These are phyloP conservation scores for Pseudocercospora musae DNA, from an alignment of 2,329 filamentous ascomycete genomes.

Conservation along the genomic window DNA sequence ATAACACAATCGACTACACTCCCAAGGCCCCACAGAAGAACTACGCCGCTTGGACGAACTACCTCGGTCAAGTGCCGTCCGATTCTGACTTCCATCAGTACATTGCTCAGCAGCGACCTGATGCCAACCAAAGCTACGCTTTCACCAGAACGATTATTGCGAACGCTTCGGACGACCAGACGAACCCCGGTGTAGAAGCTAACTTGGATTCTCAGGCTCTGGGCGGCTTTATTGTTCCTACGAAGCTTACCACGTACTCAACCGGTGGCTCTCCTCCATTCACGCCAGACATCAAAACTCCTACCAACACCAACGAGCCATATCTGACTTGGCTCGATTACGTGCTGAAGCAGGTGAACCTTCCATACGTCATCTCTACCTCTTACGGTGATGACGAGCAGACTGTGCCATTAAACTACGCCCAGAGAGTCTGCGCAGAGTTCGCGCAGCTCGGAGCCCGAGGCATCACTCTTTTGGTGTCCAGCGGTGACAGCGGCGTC, in stretches of 20 bases:
- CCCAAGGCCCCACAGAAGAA: slow-evolving; percentile 30
- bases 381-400: slow-evolving; percentile 67
- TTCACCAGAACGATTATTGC: slow-evolving; percentile 57
- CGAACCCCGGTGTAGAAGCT: slow-evolving; percentile 52
- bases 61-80: slow-evolving; percentile 42
- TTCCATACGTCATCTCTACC: slow-evolving; percentile 61
- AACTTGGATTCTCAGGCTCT: slow-evolving; percentile 56
- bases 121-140: slow-evolving; percentile 16
- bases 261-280: slow-evolving; percentile 53
- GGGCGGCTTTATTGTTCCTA: slow-evolving; percentile 35
- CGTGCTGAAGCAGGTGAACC: slow-evolving; percentile 51
- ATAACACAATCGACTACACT: slow-evolving; percentile 44
- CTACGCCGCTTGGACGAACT: slow-evolving; percentile 42
- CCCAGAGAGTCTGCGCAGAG: slow-evolving; percentile 58
- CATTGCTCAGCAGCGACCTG: slow-evolving; percentile 13
- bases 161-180: slow-evolving; percentile 54
- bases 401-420: slow-evolving; percentile 58
- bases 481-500: slow-evolving; percentile 60
- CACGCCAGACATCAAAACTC: slow-evolving; percentile 45
- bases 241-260: slow-evolving; percentile 56
- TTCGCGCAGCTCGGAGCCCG: slow-evolving; percentile 63
- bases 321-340: slow-evolving; percentile 62
- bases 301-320: slow-evolving; percentile 60
- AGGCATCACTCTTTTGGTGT: slow-evolving; percentile 61
- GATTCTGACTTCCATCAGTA: slow-evolving; percentile 19